Conservation (phyloP, 805 yeast genomes). For the Candida ovalis region DNA sequence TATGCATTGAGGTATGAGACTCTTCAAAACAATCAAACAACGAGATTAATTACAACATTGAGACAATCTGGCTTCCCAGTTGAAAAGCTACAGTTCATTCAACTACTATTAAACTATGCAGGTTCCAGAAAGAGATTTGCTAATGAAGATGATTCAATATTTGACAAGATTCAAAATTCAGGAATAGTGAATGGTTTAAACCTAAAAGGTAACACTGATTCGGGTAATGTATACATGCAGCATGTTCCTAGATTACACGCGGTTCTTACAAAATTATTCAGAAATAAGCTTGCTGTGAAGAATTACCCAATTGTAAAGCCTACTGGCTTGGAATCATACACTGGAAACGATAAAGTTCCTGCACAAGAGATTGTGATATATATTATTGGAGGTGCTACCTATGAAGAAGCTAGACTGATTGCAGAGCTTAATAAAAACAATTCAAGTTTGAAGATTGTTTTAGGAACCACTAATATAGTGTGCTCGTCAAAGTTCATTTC, state of each 20-base stretch:
- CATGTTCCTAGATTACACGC: conserved; percentile 71
- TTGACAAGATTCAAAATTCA: conserved; percentile 22
- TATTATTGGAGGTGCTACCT: conserved; percentile 85
- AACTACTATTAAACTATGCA: conserved; percentile 41
- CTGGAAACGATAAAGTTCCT: conserved; percentile 27
- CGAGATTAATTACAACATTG: conserved; percentile 36
- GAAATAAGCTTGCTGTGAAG: conserved; percentile 35
- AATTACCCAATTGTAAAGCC: conserved; percentile 17
- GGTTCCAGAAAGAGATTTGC: conserved; percentile 42
- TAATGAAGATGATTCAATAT: conserved; percentile 31
- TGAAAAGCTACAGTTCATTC: conserved; percentile 40
- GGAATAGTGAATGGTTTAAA: conserved; percentile 30
- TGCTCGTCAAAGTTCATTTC: conserved; percentile 41
- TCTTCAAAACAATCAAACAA: conserved; percentile 41
- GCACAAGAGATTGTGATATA: conserved; percentile 69
- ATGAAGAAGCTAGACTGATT: conserved; percentile 84
- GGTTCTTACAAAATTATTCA: conserved; percentile 38
- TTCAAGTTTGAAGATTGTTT: conserved; percentile 57
- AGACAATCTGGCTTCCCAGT: conserved; percentile 32
- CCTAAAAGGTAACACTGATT: conserved; percentile 35
- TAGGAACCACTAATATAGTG: conserved; percentile 76
- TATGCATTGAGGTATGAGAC: conserved; percentile 71
- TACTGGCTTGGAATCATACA: conserved; percentile 13
- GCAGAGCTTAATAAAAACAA: conserved; percentile 61
- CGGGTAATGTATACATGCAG: conserved; percentile 84